Conservation (phyloP, 2,329 filamentous ascomycete species). For the Fusarium camptoceras region DNA sequence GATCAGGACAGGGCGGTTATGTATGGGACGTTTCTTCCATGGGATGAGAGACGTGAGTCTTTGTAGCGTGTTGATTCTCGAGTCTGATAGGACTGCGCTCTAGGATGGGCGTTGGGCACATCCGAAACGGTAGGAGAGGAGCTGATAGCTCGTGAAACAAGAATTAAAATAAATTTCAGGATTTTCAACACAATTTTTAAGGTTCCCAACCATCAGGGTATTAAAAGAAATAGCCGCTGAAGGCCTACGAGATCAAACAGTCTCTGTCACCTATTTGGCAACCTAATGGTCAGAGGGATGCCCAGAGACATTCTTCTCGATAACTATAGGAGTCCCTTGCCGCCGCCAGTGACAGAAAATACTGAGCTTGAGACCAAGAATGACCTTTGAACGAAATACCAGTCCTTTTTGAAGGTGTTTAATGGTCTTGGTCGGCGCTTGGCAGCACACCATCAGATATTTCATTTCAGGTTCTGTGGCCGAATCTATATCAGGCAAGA, state of each 20-base stretch:
- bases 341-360: not conserved
- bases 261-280: too few relatives aligned
- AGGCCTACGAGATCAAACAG: too few relatives aligned
- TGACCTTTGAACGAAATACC: fast-evolving
- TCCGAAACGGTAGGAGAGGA: not conserved
- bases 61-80: conserved; percentile 8
- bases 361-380: fast-evolving
- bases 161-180: not conserved
- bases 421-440: not conserved
- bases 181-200: too few relatives aligned
- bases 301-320: not conserved
- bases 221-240: too few relatives aligned
- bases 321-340: not conserved
- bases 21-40: conserved; percentile 41
- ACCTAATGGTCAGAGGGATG: not conserved
- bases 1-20: conserved; percentile 11
- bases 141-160: not conserved
- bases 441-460: not conserved
- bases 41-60: conserved; percentile 21
- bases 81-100: not conserved
- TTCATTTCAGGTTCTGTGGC: not conserved
- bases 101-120: not conserved
- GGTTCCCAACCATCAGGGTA: too few relatives aligned
- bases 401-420: not conserved
- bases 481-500: not conserved